Evolutionary conservation across 2,329 filamentous ascomycete species (phyloP), one percentile per base, ranked within the genome.

Genomic region (Cladobotryum protrusum): DNA sequence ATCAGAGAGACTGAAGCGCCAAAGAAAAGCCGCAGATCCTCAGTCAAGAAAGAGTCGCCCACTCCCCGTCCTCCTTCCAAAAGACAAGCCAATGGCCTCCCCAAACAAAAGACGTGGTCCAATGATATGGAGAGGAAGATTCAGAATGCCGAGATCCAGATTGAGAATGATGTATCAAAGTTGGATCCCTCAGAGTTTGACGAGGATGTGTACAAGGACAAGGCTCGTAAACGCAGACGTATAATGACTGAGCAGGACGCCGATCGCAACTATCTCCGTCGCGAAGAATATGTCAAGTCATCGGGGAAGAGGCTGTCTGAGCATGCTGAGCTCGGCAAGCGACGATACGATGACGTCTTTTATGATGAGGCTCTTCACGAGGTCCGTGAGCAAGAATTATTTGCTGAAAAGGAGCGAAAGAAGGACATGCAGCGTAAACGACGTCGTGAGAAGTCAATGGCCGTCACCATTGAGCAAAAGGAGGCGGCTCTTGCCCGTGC

Each of bases 371-470:
- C 93, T 1, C 79, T 92, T 52, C 81, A 87, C 47, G 86, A 96
- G 60, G 92, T 97, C 2, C 87, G 93, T 57, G 86, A 90, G 54
- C 89, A 89, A 57, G 92, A 96, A 66, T 77, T 96, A 7, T 86
- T 87, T 53, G 90, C 92, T 54, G 93, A 99, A 69, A 99, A 99
- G 72, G 93, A 99, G 70, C 89, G 93, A 57, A 99, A 99, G 75
- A 99, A 99, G 74, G 93, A 99, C 64, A 97, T 99, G 89, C 93
- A 99, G 67, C 87, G 93, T 56, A 99, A 97, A 73, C 83, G 93
- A 53, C 85, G 93, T 40, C 86, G 93, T 15, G 92, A 97, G 67
- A 96, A 96, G 73, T 95, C 92, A 4, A 90, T 96, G 76, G 90
- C 90, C 4, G 86, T 95, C 52, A 92, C 90, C 6, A 87, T 95